phyloP scores from a whole-genome alignment of 2,329 filamentous ascomycete species.

The Monosporascus sp. region DNA sequence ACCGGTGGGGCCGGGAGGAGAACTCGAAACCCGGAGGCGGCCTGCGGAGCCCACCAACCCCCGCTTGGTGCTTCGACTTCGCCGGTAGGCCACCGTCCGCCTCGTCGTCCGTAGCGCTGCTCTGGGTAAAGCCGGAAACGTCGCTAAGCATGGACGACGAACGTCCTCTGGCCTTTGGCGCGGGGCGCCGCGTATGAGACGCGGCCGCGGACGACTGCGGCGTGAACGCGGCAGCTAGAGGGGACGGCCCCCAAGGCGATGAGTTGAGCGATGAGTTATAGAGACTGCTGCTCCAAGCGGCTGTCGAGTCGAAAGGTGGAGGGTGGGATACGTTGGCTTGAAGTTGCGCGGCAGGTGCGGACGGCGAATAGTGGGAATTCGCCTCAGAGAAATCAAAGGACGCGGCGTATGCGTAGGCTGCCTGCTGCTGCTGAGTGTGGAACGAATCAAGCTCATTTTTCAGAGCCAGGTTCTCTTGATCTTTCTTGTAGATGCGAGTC shows the following conservation, averaged over 20 bases:
- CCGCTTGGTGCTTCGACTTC: constrained; percentile 6
- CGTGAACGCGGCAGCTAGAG: constrained; percentile 34
- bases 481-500: constrained; percentile 31
- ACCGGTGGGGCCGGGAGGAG: constrained; percentile 18
- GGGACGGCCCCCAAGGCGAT: constrained; percentile 26
- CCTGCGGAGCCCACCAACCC: constrained; percentile 15
- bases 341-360: constrained; percentile 12
- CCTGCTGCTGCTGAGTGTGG: constrained; percentile 28
- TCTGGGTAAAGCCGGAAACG: constrained; percentile 61
- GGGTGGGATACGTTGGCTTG: constrained; percentile 11
- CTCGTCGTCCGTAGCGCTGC: constrained; percentile 47
- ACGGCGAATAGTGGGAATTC: constrained; percentile 14
- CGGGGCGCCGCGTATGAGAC: constrained; percentile 22
- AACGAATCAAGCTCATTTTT: constrained; percentile 35
- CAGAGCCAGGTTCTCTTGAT: constrained; percentile 32
- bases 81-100: constrained; percentile 13
- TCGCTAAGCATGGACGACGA: constrained; percentile 64
- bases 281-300: constrained; percentile 27
- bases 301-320: constrained; percentile 20
- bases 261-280: constrained; percentile 25
- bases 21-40: constrained; percentile 22
- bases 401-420: constrained; percentile 26
- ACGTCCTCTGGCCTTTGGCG: constrained; percentile 45
- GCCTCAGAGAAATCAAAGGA: constrained; percentile 24
- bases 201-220: constrained; percentile 23